Evolutionary conservation across 1,284 basidiomycete genomes (phyloP), one percentile per base, ranked within the genome.

Genomic region (Puccinia novopanici): DNA sequence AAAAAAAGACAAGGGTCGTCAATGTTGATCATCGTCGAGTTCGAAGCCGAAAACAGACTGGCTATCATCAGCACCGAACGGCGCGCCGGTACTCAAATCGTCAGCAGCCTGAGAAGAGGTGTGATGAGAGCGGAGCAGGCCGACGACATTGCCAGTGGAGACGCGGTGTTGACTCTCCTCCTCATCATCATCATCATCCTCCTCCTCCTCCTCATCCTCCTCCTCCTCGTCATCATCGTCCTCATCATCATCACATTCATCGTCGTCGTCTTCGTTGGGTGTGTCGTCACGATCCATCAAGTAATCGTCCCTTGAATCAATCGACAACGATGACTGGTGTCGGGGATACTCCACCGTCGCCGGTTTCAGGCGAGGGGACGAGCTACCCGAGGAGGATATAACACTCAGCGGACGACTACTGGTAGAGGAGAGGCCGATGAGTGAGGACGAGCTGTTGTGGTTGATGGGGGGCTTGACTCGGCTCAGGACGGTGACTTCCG

Each of bases 21-120:
- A 54, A 57, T 37, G 59, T 4, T 75, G 61, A 52, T 77, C 37
- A 45, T 77, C 19, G 27, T 77, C 75, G 19, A 77, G 42, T 22
- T 68, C 75, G 17, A 68, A 77, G n/a, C 17, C 63, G 30, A 77
- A 77, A 10, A 68, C 75, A 6, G 59, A 63, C 12, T 67, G 63
- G 52, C 61, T 67, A 30, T 68, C 75, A 37, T 77, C 63, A 40
- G 73, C 13, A 8, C n/a, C 61, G 24, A 19, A 45, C 13, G 63
- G 55, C 12, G 34, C 61, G 17, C 22, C 55, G 37, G 48, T 42
- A 71, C 17, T 24, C 9, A 63, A 1, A 24, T 22, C 59, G 24
- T 34, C 30, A 24, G 22, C 9, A 30, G 63, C 45, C 42, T 40
- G 22, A 19, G 30, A 27, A 37, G 45, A 12, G 30, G 17, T 12